phyloP scores from a whole-genome alignment of 768 basidiomycete genomes.

The Tubosaeta brunneosetosa region DNA sequence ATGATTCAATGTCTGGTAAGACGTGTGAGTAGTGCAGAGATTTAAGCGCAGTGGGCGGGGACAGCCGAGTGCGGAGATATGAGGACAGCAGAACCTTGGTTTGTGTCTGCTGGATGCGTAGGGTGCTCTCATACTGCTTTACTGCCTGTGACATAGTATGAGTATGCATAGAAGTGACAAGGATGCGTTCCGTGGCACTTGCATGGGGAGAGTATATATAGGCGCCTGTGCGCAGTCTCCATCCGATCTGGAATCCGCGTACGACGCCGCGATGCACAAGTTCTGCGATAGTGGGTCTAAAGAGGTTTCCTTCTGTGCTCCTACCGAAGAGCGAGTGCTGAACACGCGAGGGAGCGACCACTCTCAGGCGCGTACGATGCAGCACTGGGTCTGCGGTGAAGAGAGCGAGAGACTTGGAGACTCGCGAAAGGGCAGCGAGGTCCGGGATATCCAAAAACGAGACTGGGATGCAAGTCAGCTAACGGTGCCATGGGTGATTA shows the following conservation, averaged over 20 bases:
- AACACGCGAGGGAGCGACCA: conserved; percentile 64
- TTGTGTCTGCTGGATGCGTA: conserved; percentile 49
- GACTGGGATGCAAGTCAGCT: conserved; percentile 35
- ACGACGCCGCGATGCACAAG: conserved; percentile 68
- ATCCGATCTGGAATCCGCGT: conserved; percentile 60
- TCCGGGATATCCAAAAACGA: conserved; percentile 74
- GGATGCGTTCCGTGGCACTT: conserved; percentile 12
- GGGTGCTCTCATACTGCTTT: conserved; percentile 58
- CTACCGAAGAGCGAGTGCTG: conserved; percentile 60
- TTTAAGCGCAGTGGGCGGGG: conserved; percentile 36
- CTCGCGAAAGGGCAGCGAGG: conserved; percentile 48
- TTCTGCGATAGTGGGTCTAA: conserved; percentile 63
- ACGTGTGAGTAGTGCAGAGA: conserved; percentile 47
- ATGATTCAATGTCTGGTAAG: conserved; percentile 61
- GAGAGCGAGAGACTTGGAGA: conserved; percentile 42
- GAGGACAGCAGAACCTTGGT: conserved; percentile 48
- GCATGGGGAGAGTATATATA: conserved; percentile 65
- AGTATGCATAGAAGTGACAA: neutral
- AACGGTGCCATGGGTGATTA: neutral
- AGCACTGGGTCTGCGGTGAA: conserved; percentile 61
- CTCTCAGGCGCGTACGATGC: conserved; percentile 54
- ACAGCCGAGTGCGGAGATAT: conserved; percentile 48
- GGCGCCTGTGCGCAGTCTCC: conserved; percentile 59
- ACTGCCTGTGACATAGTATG: conserved; percentile 46
- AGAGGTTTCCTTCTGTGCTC: conserved; percentile 47